These are phyloP conservation scores for Daldinia vernicosa DNA, from an alignment of 495 filamentous ascomycete genomes.

Conservation along the genomic window DNA sequence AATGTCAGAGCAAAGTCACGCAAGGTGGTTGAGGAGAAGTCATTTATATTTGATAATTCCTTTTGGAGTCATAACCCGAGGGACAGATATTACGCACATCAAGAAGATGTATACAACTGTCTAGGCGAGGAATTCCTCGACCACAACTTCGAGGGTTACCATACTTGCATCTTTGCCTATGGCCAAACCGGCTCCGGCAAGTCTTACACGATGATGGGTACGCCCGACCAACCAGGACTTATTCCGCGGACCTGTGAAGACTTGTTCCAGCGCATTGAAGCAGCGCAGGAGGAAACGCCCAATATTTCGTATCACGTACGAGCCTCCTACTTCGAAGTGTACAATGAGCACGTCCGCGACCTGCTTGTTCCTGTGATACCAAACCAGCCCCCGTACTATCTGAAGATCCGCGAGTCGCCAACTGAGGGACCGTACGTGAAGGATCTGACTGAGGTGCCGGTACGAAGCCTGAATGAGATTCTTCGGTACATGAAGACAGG, in stretches of 20 bases:
- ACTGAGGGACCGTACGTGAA: conserved; percentile 98
- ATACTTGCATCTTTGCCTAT: conserved; percentile 99
- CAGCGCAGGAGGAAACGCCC: conserved; percentile 73
- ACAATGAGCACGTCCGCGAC: conserved; percentile 99
- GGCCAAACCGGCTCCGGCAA: conserved; percentile 98
- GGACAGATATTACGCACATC: conserved; percentile 68
- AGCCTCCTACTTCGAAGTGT: conserved; percentile 98
- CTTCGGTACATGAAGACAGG: conserved; percentile 89
- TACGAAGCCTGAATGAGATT: conserved; percentile 82
- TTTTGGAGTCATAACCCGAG: conserved; percentile 89
- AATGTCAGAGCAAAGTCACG: conserved; percentile 74
- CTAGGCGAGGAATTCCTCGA: conserved; percentile 97
- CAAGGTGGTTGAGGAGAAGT: conserved; percentile 84
- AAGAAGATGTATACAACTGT: conserved; percentile 93
- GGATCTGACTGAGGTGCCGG: conserved; percentile 90
- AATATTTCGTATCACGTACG: conserved; percentile 96
- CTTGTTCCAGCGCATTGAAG: conserved; percentile 92
- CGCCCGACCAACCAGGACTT: conserved; percentile 80
- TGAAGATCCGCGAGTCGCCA: conserved; percentile 96
- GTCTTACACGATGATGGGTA: conserved; percentile 99
- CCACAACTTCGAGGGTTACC: conserved; percentile 99
- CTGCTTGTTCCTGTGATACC: conserved; percentile 78
- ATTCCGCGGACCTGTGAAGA: conserved; percentile 98
- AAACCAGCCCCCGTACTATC: conserved; percentile 82
- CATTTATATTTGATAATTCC: conserved; percentile 95